These are phyloP conservation scores for Candida bentonensis DNA, from an alignment of 805 yeast species.

Conservation along the genomic window DNA sequence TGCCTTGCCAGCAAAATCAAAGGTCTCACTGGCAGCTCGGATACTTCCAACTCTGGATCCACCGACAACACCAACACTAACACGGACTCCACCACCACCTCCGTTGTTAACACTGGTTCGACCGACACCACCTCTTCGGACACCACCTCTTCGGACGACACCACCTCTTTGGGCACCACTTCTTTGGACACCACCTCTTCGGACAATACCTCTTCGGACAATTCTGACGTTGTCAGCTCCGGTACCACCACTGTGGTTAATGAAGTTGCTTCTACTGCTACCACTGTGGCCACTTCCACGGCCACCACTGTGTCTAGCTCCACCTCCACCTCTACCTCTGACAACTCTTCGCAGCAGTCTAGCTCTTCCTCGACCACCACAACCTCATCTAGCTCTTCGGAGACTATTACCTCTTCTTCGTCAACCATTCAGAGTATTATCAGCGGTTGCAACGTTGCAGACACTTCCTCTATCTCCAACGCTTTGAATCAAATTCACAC, in stretches of 20 bases:
- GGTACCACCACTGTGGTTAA: neutral
- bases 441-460: neutral
- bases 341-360: neutral
- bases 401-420: neutral
- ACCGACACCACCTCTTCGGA: neutral
- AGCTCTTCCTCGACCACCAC: neutral
- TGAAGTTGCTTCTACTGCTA: neutral
- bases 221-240: neutral
- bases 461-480: neutral
- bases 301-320: too few species aligned
- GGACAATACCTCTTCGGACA: too few species aligned
- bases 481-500: neutral
- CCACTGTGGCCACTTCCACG: neutral
- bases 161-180: too few species aligned
- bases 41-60: neutral
- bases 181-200: too few species aligned
- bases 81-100: neutral
- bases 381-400: neutral
- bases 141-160: neutral
- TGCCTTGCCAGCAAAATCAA: too few species aligned
- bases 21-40: neutral
- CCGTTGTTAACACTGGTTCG: neutral
- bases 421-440: too few species aligned
- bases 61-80: neutral
- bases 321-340: neutral